Evolutionary conservation across 2,329 filamentous ascomycete species (phyloP), one percentile per base, ranked within the genome.

Genomic region (Gliomastix tumulicola): DNA sequence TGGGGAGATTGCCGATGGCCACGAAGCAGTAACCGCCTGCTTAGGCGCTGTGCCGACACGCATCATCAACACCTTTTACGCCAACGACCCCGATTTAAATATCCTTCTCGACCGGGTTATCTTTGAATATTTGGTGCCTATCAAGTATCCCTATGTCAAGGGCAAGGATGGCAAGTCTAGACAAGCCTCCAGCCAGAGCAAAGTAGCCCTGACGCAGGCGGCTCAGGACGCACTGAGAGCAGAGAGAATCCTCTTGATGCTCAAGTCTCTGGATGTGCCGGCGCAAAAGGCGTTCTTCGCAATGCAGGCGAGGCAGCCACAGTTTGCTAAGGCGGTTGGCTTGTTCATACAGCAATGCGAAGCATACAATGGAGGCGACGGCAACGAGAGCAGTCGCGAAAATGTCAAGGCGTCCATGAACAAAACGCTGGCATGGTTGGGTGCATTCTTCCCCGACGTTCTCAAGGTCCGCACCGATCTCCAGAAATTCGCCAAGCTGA

Each of bases 251-350:
- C 69, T 98, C 5, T 73, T 94, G 2, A 69, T 97, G 21, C 75
- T 94, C 8, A 83, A 82, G 42, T 82, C 83, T 9, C 68, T 98
- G 5, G 86, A 94, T 48, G 66, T 73, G 3, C 80, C 78, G 44
- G 83, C 89, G 1, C 89, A 87, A 55, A 84, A 79, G 46, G 90
- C 92, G 0, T 94, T 97, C 59, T 92, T 94, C 51, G 82, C 84
- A 13, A 77, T 94, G 57, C 87, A 94, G 56, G 75, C 74, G 21
- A 80, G 87, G 32, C 89, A 94, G 54, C 74, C 81, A 4, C 74
- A 79, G 34, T 81, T 87, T 49, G 80, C 84, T 21, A 79, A 79
- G 41, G 83, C 84, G 27, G 68, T 96, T 41, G 74, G 79, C 27
- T 70, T 79, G n/a, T 88, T 90, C 48, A 65, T 98, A 33, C 79